Conservation (phyloP, 2,329 filamentous ascomycete genomes). For the Penicillium sp. region DNA sequence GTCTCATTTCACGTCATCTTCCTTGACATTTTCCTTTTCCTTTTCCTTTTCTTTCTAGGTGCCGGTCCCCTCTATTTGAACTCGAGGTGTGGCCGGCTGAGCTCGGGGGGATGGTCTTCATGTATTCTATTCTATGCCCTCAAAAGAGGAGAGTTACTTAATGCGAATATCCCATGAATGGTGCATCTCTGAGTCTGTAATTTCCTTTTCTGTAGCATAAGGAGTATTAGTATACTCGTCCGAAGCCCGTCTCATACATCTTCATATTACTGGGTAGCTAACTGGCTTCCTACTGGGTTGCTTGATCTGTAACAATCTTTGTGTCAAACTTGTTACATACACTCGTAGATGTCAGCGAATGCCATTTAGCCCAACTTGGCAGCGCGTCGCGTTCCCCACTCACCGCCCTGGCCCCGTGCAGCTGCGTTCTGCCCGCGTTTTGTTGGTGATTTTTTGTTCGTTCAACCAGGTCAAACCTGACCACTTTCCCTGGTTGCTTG, state of each 20-base stretch:
- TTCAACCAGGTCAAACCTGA: constrained; percentile 1
- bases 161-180: constrained; percentile 21
- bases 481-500: not conserved
- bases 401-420: constrained; percentile 20
- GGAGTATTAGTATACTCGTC: no score
- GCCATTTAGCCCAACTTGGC: no score
- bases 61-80: constrained; percentile 7
- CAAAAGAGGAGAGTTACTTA: constrained; percentile 27
- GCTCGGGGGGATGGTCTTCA: constrained; percentile 23
- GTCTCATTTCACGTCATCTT: constrained; percentile 20
- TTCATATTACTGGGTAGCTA: no score
- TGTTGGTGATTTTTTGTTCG: constrained; percentile 17
- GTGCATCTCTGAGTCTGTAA: not conserved
- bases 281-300: no score
- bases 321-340: no score
- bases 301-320: no score
- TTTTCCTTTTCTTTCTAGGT: constrained; percentile 12
- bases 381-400: constrained; percentile 18
- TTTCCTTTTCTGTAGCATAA: not conserved
- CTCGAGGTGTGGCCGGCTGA: constrained; percentile 6
- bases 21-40: constrained; percentile 9
- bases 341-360: no score
- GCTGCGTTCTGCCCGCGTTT: constrained; percentile 22
- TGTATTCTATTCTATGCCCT: constrained; percentile 34
- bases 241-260: no score